phyloP scores from a whole-genome alignment of 225 moss, liverwort and hornwort genomes.

The Polytrichum formosum region DNA sequence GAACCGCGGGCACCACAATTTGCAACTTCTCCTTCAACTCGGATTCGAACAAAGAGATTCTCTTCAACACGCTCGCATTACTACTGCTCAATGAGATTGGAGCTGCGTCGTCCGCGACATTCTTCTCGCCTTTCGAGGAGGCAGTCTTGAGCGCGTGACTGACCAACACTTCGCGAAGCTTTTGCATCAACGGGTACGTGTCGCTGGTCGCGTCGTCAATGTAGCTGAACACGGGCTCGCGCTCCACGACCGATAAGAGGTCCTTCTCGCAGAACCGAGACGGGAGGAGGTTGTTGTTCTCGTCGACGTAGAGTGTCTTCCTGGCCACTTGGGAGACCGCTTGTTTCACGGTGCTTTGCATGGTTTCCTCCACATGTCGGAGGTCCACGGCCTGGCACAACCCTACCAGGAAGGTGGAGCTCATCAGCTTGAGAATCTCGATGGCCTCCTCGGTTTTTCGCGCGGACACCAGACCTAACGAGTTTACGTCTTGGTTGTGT shows the following conservation, averaged over 20 bases:
- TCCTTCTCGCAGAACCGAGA: constrained; percentile 23
- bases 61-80: background rate
- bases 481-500: constrained; percentile 41
- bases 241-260: constrained; percentile 17
- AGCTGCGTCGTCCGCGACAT: too few relatives aligned
- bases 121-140: background rate
- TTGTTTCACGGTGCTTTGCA: constrained; percentile 10
- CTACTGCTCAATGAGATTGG: too few relatives aligned
- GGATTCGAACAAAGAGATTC: constrained; percentile 11
- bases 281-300: constrained; percentile 4
- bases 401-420: constrained; percentile 19
- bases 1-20: constrained; percentile 8
- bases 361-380: constrained; percentile 22
- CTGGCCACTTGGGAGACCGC: constrained; percentile 8
- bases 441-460: constrained; percentile 46
- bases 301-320: constrained; percentile 18
- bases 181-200: constrained; percentile 17
- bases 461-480: constrained; percentile 13
- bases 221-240: constrained; percentile 11
- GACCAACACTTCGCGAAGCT: constrained; percentile 10
- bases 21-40: constrained; percentile 8
- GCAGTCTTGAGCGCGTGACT: constrained; percentile 6
- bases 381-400: constrained; percentile 28
- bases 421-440: constrained; percentile 31
- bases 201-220: constrained; percentile 12